A percentile compares a stretch with the other conserved stretches of the same genome.
Conservation (phyloP, 2,329 filamentous ascomycete genomes). For the Arthrobotrys conoides region DNA sequence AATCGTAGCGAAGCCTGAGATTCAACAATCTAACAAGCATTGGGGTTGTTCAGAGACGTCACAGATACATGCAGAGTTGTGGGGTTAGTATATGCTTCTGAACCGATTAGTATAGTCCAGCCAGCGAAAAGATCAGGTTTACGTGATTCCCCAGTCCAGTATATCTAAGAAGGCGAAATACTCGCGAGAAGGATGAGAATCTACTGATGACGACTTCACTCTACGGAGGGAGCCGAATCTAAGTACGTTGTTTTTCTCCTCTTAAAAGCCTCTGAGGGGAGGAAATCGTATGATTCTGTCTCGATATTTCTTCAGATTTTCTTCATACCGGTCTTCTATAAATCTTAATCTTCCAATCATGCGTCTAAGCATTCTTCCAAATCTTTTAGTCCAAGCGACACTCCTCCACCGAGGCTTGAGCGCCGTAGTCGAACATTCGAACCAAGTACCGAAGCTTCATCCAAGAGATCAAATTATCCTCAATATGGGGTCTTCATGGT, state of each 20-base stretch:
- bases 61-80: constrained; percentile 15
- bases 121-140: constrained; percentile 32
- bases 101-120: constrained; percentile 47
- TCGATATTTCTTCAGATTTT: constrained; percentile 22
- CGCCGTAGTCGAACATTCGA: constrained; percentile 21
- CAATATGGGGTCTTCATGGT: constrained; percentile 58
- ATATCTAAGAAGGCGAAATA: constrained; percentile 11
- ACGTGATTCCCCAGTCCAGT: constrained; percentile 18
- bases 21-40: constrained; percentile 34
- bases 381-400: constrained; percentile 52
- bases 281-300: constrained; percentile 36
- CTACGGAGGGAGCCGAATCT: constrained; percentile 22
- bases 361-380: constrained; percentile 48
- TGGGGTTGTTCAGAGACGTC: constrained; percentile 34
- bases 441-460: constrained; percentile 24
- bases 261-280: neutral
- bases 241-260: constrained; percentile 31
- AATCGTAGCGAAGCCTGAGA: constrained; percentile 44
- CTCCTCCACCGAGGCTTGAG: constrained; percentile 37
- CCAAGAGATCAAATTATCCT: constrained; percentile 40
- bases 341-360: constrained; percentile 32
- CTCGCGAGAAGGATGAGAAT: constrained; percentile 12
- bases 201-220: constrained; percentile 31
- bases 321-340: constrained; percentile 3
- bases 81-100: constrained; percentile 30